Base-by-base conservation (phyloP, 495 filamentous ascomycete genomes). In the Hypoxylon fuscum region DNA sequence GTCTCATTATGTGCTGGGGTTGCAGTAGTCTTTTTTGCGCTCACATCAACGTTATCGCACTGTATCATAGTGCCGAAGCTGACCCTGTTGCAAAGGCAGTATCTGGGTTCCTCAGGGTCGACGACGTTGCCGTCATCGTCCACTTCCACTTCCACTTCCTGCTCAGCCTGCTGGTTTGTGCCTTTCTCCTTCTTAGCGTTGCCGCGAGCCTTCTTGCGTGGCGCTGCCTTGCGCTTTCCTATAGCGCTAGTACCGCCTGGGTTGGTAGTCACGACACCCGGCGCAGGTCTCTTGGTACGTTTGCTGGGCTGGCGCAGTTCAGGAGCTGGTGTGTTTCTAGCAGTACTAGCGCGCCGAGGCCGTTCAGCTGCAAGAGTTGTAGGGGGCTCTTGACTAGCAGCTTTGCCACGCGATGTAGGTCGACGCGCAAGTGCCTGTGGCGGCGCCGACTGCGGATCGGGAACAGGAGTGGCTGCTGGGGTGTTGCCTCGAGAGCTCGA, bases 1-100 rank as follows among this genome's bases (percentile, higher is more conserved):
- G 44, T 35, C 35, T 45, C 15, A 37, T 41, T 14, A 45, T 43
- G 17, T 51, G 55, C 23, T 54, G 52, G 56, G 62, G 58, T 21
- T 51, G 55, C 50, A 50, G 58, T 58, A 52, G 27, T 59, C 52
- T 58, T 42, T 56, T 35, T 29, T 52, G 49, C 48, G 45, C 92
- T 85, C 81, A 96, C 93, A 80, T 96, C 87, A 51, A 79, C 76
- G 68, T 96, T 96, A 67, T 98, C 95, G 68, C 95, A 98, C 64
- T 88, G 87, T 69, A 98, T 93, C 95, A 98, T 98, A 21, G 85
- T 88, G 46, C 95, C 95, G 71, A 87, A 96, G 70, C 92, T 96
- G 37, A 98, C 92, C 52, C 94, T 84, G 55, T 92, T 89, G 74
- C 95, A 98, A 10, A 95, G 72, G 74, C 95, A 98, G 72, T 97